Conservation (phyloP, 2,329 filamentous ascomycete species). For the Verticillium zaregamsianum region DNA sequence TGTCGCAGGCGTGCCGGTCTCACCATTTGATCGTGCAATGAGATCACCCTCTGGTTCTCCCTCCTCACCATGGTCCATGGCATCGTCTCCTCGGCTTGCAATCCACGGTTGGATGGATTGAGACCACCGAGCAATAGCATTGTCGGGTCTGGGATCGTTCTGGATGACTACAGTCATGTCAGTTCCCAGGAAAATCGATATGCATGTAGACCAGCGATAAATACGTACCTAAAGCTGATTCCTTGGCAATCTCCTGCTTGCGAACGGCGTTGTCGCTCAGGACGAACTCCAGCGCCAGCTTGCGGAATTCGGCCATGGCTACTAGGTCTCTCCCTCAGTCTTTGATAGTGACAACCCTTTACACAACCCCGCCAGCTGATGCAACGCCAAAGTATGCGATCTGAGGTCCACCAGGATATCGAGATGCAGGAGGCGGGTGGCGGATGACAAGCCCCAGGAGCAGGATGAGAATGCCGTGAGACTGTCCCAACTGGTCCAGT, state of each 20-base stretch:
- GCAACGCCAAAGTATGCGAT: neutral
- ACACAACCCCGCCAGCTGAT: neutral
- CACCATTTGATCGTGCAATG: conserved; percentile 50
- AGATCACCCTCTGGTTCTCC: conserved; percentile 42
- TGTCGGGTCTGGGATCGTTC: conserved; percentile 34
- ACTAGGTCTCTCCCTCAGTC: neutral
- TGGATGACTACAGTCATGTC: conserved; percentile 36
- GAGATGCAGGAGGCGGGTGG: neutral
- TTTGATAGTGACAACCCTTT: neutral
- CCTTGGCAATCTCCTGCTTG: conserved; percentile 31
- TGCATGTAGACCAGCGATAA: neutral
- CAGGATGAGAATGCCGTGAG: neutral
- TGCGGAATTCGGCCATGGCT: conserved; percentile 46
- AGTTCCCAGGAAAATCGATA: neutral
- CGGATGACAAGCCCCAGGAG: no score
- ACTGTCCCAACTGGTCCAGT: neutral
- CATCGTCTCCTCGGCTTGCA: conserved; percentile 32
- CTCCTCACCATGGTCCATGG: conserved; percentile 31
- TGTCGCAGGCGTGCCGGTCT: neutral
- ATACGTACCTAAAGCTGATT: neutral
- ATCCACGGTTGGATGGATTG: conserved; percentile 53
- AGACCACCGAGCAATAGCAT: conserved; percentile 50
- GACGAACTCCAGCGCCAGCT: conserved; percentile 51
- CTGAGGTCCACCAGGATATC: neutral
- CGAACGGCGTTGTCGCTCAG: conserved; percentile 35